These are phyloP conservation scores for Exophiala alcalophila DNA, from an alignment of 2,329 filamentous ascomycete genomes.

Conservation along the genomic window DNA sequence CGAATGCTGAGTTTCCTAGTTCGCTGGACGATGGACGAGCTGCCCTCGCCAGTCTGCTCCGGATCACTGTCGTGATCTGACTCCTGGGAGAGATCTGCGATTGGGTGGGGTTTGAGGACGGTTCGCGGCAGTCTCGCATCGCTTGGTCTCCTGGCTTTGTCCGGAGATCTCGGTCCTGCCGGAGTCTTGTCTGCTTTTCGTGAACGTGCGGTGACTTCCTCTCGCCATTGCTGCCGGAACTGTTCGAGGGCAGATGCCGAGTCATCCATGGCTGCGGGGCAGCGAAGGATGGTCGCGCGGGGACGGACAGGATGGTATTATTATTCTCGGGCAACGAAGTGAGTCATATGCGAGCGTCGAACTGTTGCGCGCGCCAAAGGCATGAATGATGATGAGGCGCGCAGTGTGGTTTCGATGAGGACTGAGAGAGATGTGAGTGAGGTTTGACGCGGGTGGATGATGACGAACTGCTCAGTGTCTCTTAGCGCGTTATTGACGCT, in stretches of 20 bases:
- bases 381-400: too few relatives aligned
- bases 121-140: conserved; percentile 26
- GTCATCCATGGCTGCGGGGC: conserved; percentile 23
- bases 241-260: conserved; percentile 59
- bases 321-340: too few relatives aligned
- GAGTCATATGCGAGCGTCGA: too few relatives aligned
- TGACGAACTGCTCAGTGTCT: too few relatives aligned
- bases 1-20: conserved; percentile 38
- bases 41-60: conserved; percentile 32
- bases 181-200: conserved; percentile 18
- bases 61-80: conserved; percentile 34
- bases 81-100: conserved; percentile 39
- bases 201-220: conserved; percentile 63
- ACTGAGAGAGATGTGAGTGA: too few relatives aligned
- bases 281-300: too few relatives aligned
- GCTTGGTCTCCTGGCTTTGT: conserved; percentile 20
- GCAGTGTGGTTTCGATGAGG: too few relatives aligned
- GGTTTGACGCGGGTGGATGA: too few relatives aligned
- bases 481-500: too few relatives aligned
- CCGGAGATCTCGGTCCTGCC: conserved; percentile 2
- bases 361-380: too few relatives aligned
- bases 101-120: conserved; percentile 39
- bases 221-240: conserved; percentile 81
- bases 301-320: too few relatives aligned
- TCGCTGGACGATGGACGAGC: conserved; percentile 33